Conservation (phyloP, 768 basidiomycete genomes). For the Suillus occidentalis region DNA sequence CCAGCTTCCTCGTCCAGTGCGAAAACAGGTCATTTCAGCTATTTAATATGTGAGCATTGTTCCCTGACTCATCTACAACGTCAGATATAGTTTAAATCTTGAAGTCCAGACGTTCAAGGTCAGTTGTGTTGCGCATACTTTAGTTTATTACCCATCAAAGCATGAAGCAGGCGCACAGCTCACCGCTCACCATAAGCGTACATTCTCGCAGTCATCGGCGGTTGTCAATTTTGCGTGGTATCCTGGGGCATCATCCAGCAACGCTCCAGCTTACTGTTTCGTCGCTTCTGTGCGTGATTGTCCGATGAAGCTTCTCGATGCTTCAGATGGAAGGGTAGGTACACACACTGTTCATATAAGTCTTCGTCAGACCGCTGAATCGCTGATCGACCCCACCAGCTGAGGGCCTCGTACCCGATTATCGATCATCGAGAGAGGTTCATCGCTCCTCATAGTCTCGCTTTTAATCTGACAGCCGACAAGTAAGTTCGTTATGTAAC, state of each 20-base stretch:
- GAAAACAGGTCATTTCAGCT: constrained; percentile 69
- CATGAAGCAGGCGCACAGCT: not conserved
- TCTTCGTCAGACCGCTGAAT: not conserved
- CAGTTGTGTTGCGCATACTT: not conserved
- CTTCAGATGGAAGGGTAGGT: constrained; percentile 65
- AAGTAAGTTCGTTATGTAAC: constrained; percentile 46
- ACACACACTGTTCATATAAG: constrained; percentile 18
- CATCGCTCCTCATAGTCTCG: constrained; percentile 80
- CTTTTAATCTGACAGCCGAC: constrained; percentile 68
- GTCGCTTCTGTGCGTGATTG: constrained; percentile 80
- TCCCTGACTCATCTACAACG: not conserved
- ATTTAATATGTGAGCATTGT: constrained; percentile 42
- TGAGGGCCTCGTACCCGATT: constrained; percentile 88
- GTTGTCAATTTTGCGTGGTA: constrained; percentile 86
- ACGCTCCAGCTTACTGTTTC: constrained; percentile 77
- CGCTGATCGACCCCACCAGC: constrained; percentile 43
- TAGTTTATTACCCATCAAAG: not conserved
- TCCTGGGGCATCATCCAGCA: constrained; percentile 61
- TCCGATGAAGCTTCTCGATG: constrained; percentile 86
- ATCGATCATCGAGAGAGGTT: constrained; percentile 93
- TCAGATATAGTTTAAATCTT: not conserved
- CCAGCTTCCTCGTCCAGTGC: constrained; percentile 61
- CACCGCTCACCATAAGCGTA: constrained; percentile 16
- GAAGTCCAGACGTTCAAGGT: not conserved
- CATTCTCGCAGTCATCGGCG: constrained; percentile 59